Base-by-base conservation (phyloP, 371 early-diverging fungal genomes). In the Rhizopus delemar region DNA sequence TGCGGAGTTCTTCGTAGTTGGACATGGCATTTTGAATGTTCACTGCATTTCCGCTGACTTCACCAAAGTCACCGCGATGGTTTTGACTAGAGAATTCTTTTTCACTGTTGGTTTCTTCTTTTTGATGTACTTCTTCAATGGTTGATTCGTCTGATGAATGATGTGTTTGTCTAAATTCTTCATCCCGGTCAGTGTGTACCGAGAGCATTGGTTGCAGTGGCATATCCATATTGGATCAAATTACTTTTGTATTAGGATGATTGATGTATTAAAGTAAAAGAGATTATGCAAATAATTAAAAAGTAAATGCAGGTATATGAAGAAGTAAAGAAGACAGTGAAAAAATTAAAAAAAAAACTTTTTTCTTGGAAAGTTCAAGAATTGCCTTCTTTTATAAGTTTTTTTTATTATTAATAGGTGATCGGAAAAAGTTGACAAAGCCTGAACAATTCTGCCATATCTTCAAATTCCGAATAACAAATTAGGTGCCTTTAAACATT, bases 41-140 rank as follows among this genome's bases (percentile, higher is more conserved):
- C 50, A 80, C 80, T 55, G 75, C 75, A 55, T 80, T 77, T 45
- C 75, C 80, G 8, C 57, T 59, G 16, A 61, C 56, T 68, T 80
- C 80, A 54, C 80, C 80, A 57, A 62, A 80, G 11, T 56, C 72
- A 48, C 72, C 72, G 32, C 2, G 9, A 38, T 33, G 2, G 54
- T 35, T 22, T 52, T 57, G 22, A 29, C 13, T 43, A 43, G 43
- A 13, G 43, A 11, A 34, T 48, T 58, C 63, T 28, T 35, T 55
- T 34, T 62, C 56, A 8, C 62, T 58, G 38, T 22, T 53, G 4
- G 58, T 38, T 59, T 67, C 67, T 58, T 67, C 67, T 51, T 62
- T 67, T n/a, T 57, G 59, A 33, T 59, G 59, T 28, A 62, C 55
- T 5, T 56, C 67, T 46, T 67, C 63, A 9, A 67, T 67, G 28